Evolutionary conservation across 1,284 basidiomycete species (phyloP).

Genomic region (Marasmius tenuissimus): DNA sequence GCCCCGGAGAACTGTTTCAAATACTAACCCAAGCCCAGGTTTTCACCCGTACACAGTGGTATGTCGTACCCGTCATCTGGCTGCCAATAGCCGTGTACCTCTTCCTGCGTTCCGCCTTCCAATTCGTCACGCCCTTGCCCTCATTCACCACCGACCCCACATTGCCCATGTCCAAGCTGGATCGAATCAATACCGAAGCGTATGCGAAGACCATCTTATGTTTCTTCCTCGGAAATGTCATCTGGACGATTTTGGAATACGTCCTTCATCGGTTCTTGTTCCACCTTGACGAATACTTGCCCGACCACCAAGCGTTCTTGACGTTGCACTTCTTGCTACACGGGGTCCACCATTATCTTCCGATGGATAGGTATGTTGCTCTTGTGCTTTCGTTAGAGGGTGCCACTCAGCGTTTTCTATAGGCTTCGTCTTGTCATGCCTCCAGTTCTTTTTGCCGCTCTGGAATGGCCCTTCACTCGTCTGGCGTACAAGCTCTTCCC

Average conservation of each 20-base stretch:
- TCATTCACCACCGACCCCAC: conserved; percentile 53
- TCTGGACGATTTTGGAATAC: conserved; percentile 98
- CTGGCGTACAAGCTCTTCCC: conserved; percentile 89
- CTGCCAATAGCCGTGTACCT: conserved; percentile 85
- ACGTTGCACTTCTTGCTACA: conserved; percentile 93
- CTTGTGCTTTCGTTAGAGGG: conserved; percentile 2
- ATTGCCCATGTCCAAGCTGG: conserved; percentile 50
- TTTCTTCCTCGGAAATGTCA: conserved; percentile 81
- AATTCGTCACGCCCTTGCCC: conserved; percentile 74
- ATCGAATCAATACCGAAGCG: conserved; percentile 46
- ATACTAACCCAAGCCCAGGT: conserved; percentile 40
- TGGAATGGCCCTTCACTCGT: conserved; percentile 88
- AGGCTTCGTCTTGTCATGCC: conserved; percentile 97
- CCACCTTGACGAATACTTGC: conserved; percentile 91
- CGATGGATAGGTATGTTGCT: conserved; percentile 81
- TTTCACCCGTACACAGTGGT: conserved; percentile 92
- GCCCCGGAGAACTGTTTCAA: neutral
- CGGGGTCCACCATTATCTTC: conserved; percentile 97
- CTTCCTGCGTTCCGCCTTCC: conserved; percentile 77
- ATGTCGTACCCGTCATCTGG: conserved; percentile 92
- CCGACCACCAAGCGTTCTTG: conserved; percentile 81
- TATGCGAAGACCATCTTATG: conserved; percentile 56
- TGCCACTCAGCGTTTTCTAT: conserved; percentile 8
- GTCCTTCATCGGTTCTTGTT: conserved; percentile 96
- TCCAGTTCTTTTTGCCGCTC: conserved; percentile 76